Evolutionary conservation across 1,139 yeast genomes (phyloP).

Genomic region (Yamadazyma siamensis): DNA sequence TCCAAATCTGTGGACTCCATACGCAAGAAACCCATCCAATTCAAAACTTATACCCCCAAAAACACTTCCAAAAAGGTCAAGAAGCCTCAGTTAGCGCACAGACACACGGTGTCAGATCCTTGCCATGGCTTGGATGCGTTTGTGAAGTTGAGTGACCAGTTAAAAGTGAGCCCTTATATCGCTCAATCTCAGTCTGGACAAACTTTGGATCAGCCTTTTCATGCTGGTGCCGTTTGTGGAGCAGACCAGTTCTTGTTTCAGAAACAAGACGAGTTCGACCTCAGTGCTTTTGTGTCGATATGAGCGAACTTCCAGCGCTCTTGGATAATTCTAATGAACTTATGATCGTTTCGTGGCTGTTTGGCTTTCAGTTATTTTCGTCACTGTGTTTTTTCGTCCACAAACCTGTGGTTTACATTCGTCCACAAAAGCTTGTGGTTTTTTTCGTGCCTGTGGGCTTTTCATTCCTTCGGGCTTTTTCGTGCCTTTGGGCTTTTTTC

Average conservation of each 20-base stretch:
- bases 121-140: conserved; percentile 28
- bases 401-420: too few relatives aligned
- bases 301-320: too few relatives aligned
- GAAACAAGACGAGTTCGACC: conserved; percentile 30
- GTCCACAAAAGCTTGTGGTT: too few relatives aligned
- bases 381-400: too few relatives aligned
- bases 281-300: conserved; percentile 27
- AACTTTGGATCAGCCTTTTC: conserved; percentile 15
- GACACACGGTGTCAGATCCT: conserved; percentile 24
- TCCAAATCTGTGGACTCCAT: conserved; percentile 24
- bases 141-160: conserved; percentile 30
- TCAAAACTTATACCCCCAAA: conserved; percentile 38
- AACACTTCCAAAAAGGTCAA: conserved; percentile 16
- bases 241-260: conserved; percentile 22
- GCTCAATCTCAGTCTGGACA: conserved; percentile 8
- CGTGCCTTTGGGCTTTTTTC: too few relatives aligned
- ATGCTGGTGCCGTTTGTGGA: conserved; percentile 17
- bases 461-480: too few relatives aligned
- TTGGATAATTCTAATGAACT: too few relatives aligned
- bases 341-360: too few relatives aligned
- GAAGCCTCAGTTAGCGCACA: conserved; percentile 18
- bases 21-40: conserved; percentile 32
- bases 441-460: too few relatives aligned
- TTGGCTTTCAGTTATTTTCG: too few relatives aligned
- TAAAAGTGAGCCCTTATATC: conserved; percentile 12